Base-by-base conservation (phyloP, 352 stramenopile genomes). In the Pythium guiyangense region DNA sequence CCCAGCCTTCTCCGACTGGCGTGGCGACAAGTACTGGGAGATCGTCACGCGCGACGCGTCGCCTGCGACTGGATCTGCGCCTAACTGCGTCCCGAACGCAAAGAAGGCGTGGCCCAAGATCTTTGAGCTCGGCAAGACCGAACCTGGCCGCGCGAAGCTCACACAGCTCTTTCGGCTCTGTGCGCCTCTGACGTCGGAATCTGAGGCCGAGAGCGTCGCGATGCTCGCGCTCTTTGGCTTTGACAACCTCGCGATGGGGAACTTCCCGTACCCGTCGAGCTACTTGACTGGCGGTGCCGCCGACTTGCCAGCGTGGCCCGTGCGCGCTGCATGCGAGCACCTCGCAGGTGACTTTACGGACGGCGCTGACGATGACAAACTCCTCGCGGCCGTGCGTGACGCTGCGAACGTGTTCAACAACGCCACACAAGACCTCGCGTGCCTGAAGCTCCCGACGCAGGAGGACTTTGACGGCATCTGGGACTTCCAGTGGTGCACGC, bases 251-350 rank as follows among this genome's bases (percentile, higher is more conserved):
- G 90, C 95, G 0, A 98, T 98, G 89, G 95, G 94, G 11, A 91
- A 97, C 59, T 98, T 97, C 64, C 96, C 96, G 6, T 99, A 98
- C 67, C 81, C 92, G 25, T 97, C 87, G 4, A 95, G 76, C 48
- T 99, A 99, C 65, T 79, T 98, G 29, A 86, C 90, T 3, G 79
- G 83, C 10, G 87, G 84, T 26, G 64, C 60, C 3, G 74, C 74
- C 0, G 59, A 88, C 0, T 67, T 98, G 43, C 94, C 94, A 5
- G 70, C 94, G 14, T 98, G 90, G 90, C 94, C 94, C 3, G 73
- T 97, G n/a, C 89, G 90, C n/a, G 71, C 73, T 26, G 94, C 94
- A 0, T 98, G 93, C 59, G 84, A 69, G 29, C 63, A 89, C 55
- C 63, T 97, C 4, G 66, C 72, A 0, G 59, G 60, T 2, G 63